Base-by-base conservation (phyloP, 2,329 filamentous ascomycete species). In the Pseudogymnoascus sp. region DNA sequence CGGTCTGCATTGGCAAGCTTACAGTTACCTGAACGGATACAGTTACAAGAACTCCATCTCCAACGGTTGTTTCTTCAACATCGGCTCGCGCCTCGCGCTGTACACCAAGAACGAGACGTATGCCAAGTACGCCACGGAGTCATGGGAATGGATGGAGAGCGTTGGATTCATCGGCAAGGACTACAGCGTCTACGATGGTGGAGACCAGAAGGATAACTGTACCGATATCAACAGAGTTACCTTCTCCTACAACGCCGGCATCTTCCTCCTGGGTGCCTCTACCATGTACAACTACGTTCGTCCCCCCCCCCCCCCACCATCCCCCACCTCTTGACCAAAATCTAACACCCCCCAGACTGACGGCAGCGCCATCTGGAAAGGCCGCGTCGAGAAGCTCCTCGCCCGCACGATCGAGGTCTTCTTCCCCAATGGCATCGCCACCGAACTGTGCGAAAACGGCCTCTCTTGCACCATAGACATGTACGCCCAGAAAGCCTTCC, bases 1-100 rank as follows among this genome's bases (percentile, higher is more conserved):
- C 36, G 91, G 91, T 5, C 74, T 95, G 53, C 83, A 89, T 65
- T 93, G 90, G 90, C 91, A 96, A 76, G 92, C 96, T 60, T 93
- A 89, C 72, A 80, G 83, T 1, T 91, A 89, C 79, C 93, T 96
- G 72, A 85, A 82, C 35, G 91, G 91, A 11, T 96, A 87, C 74
- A 82, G 87, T 68, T 92, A 93, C 80, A 93, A 87, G 71, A 86
- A 86, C 66, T 82, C 82, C 11, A 85, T 86, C 64, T 85, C 83
- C 0, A 83, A 85, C 67, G 83, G 82, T 3, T 83, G 82, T 63
- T 84, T 86, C 73, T 86, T 86, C 72, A 83, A 84, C 61, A 72
- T 86, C 4, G 83, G 80, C 4, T 83, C 89, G 1, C 84, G 89
- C 7, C 78, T 93, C 8, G 89, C 87, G 0, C 79, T 87, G 7